phyloP scores from a whole-genome alignment of 2,329 filamentous ascomycete species.

The Aureobasidium sp. region DNA sequence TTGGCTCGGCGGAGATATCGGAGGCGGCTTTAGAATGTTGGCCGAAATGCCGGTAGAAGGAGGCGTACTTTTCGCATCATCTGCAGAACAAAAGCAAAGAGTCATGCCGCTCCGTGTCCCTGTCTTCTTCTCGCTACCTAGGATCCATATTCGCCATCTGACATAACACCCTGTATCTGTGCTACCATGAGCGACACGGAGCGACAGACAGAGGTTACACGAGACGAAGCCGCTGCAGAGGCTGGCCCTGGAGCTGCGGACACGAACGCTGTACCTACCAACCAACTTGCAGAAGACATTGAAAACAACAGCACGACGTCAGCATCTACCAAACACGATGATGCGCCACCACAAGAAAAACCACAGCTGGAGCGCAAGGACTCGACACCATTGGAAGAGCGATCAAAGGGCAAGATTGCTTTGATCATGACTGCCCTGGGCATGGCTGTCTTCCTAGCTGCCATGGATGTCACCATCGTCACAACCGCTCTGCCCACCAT shows the following conservation, averaged over 20 bases:
- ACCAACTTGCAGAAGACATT: conserved; percentile 18
- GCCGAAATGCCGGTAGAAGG: not conserved
- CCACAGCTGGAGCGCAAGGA: conserved; percentile 19
- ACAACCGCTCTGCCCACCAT: conserved; percentile 57
- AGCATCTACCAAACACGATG: not conserved
- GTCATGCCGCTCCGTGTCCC: not conserved
- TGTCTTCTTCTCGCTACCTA: not conserved
- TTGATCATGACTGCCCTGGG: conserved; percentile 44
- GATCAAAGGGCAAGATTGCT: conserved; percentile 35
- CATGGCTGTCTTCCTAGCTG: conserved; percentile 53
- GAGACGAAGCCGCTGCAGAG: conserved; percentile 19
- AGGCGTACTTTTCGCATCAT: not conserved
- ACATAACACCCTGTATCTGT: not conserved
- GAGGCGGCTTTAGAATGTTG: not conserved
- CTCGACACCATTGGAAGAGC: conserved; percentile 20
- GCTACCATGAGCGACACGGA: not conserved
- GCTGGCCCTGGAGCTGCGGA: conserved; percentile 19
- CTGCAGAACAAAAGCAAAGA: conserved; percentile 7
- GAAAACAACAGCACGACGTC: conserved; percentile 17
- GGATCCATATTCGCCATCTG: not conserved
- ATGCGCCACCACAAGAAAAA: conserved; percentile 16
- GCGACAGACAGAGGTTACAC: not conserved
- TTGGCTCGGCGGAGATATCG: not conserved
- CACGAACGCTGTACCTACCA: conserved; percentile 18
- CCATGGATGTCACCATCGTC: conserved; percentile 56